A percentile compares a stretch with the other conserved stretches of the same genome.
Evolutionary conservation across 2,329 filamentous ascomycete genomes (phyloP).

Genomic region (Mycosphaerella sp.): DNA sequence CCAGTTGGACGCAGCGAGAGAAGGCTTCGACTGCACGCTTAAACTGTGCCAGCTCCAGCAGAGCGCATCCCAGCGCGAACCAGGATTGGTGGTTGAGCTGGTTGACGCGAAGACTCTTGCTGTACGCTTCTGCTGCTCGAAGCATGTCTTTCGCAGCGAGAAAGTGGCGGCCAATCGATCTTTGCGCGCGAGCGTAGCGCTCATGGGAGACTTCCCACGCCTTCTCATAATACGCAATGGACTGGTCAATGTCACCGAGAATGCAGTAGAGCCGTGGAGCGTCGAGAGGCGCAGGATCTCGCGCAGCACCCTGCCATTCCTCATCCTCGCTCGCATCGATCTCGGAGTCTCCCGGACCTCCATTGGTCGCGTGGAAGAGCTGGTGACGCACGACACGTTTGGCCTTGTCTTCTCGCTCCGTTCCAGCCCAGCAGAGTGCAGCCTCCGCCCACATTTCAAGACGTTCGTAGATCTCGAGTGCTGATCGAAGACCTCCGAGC

Average conservation of each 20-base stretch:
- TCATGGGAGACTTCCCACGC: conserved; percentile 80
- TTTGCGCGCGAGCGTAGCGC: conserved; percentile 79
- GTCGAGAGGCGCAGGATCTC: conserved; percentile 66
- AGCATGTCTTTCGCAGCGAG: conserved; percentile 59
- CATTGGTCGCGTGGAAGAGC: conserved; percentile 61
- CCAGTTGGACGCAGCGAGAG: conserved; percentile 71
- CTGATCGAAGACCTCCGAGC: conserved; percentile 79
- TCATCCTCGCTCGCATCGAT: conserved; percentile 36
- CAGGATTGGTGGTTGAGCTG: conserved; percentile 76
- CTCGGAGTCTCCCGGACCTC: conserved; percentile 34
- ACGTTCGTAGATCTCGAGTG: conserved; percentile 91
- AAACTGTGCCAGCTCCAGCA: conserved; percentile 70
- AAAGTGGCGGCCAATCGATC: conserved; percentile 75
- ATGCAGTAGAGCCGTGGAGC: conserved; percentile 89
- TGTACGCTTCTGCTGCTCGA: conserved; percentile 70
- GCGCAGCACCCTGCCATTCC: conserved; percentile 60
- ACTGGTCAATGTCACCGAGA: conserved; percentile 76
- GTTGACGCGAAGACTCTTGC: conserved; percentile 69
- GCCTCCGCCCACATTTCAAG: conserved; percentile 92
- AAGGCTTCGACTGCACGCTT: conserved; percentile 77
- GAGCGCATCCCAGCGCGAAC: conserved; percentile 85
- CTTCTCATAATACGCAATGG: conserved; percentile 68
- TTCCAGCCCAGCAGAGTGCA: conserved; percentile 76
- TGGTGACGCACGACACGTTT: conserved; percentile 68
- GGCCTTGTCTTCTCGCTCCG: conserved; percentile 77